Base-by-base conservation (phyloP, 2,329 filamentous ascomycete species). In the Intubia oerlemansii region DNA sequence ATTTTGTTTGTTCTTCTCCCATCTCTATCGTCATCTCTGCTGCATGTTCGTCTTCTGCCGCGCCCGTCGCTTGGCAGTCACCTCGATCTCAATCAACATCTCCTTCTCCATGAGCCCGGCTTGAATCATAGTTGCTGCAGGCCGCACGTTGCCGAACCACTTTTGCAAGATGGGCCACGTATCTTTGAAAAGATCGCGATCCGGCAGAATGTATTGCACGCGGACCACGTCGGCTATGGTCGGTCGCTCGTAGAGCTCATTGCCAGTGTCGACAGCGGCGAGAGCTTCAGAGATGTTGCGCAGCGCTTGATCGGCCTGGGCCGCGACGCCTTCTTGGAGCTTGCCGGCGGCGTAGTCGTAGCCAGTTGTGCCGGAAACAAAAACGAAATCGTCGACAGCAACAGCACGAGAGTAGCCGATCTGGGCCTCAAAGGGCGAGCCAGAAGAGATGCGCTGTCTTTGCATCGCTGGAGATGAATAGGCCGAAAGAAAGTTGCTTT, bases 391-490 rank as follows among this genome's bases (percentile, higher is more conserved):
- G 9, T 56, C 59, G 1, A 49, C 45, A 12, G 62, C 50, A 4
- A 66, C 58, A 20, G 60, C 61, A 27, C 61, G 52, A 17, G 60
- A 64, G 42, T 66, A 66, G 28, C 56, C 59, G 30, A 65, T 65
- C 35, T 57, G 47, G 16, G 47, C 46, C 42, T 66, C 61, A 35
- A 65, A 66, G 23, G 48, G 42, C 5, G 59, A 65, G 28, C 53
- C 55, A 14, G 58, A 61, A 38, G 50, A 54, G 38, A 63, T 57
- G 38, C 43, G 34, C 18, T 34, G 13, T 20, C 11, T 25, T 5
- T 25, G 13, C n/a, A n/a, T n/a, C n/a, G n/a, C n/a, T n/a, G n/a
- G n/a, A n/a, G n/a, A n/a, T n/a, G n/a, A n/a, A n/a, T n/a, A n/a
- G n/a, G n/a, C n/a, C n/a, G n/a, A n/a, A n/a, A n/a, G n/a, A n/a